phyloP scores from a whole-genome alignment of 192 early-diverging fungal genomes.

The Backusella tuberculispora region DNA sequence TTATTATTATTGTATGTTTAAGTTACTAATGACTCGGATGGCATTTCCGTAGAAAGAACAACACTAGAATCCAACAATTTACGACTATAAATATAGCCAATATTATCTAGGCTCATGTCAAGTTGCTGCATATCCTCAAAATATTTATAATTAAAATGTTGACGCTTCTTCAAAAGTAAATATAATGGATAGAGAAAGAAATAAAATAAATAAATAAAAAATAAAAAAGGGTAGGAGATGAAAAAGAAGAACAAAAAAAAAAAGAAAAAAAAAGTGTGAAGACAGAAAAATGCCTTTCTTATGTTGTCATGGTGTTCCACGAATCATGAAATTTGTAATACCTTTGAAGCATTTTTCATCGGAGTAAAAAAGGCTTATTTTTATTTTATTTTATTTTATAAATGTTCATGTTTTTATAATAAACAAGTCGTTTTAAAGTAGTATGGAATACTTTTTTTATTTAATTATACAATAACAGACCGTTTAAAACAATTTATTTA shows the following conservation, averaged over 20 bases:
- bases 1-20: not conserved
- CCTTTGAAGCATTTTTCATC: conserved; percentile 1
- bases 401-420: not conserved
- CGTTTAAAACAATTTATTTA: too few species aligned
- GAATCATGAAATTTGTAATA: not conserved
- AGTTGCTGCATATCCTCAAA: not conserved
- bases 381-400: not conserved
- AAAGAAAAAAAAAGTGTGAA: not conserved
- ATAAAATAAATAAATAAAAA: not conserved
- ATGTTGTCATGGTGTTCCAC: conserved; percentile 12
- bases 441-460: too few species aligned
- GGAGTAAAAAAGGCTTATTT: not conserved
- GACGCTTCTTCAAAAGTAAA: not conserved
- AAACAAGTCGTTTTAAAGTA: not conserved
- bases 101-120: conserved; percentile 15
- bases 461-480: too few species aligned
- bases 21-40: conserved; percentile 18
- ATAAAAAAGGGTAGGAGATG: not conserved
- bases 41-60: not conserved
- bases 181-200: not conserved
- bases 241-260: not conserved
- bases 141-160: not conserved
- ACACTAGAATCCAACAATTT: not conserved
- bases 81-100: conserved; percentile 19
- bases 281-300: not conserved